A percentile compares a stretch with the other conserved stretches of the same genome.
These are phyloP conservation scores for Remersonia thermophila DNA, from an alignment of 2,329 filamentous ascomycete species.

Conservation along the genomic window DNA sequence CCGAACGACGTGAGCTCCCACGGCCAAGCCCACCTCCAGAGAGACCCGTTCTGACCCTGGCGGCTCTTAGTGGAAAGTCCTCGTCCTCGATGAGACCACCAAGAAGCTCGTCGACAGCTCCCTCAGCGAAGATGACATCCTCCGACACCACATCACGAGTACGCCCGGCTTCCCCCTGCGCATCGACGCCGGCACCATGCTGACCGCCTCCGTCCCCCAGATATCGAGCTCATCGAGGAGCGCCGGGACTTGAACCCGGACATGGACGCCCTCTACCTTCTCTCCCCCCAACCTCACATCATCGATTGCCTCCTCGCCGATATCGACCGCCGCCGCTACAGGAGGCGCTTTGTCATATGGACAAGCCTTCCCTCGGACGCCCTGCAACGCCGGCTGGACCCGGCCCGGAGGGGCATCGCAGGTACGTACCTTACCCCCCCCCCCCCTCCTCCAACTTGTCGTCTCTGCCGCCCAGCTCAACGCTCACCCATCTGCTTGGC, in stretches of 20 bases:
- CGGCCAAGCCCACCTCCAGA: background rate
- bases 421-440: too few relatives aligned
- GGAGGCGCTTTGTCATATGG: conserved; percentile 73
- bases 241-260: conserved; percentile 69
- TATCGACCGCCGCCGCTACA: conserved; percentile 73
- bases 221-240: conserved; percentile 90
- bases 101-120: conserved; percentile 82
- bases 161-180: conserved; percentile 19
- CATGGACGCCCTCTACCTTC: conserved; percentile 90
- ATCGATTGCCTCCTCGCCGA: conserved; percentile 92
- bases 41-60: conserved; percentile 2
- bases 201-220: conserved; percentile 32
- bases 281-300: conserved; percentile 75
- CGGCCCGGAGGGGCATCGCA: conserved; percentile 60
- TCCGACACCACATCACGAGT: conserved; percentile 95
- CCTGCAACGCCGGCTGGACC: conserved; percentile 62
- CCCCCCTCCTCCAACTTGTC: too few relatives aligned
- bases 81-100: conserved; percentile 76
- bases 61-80: conserved; percentile 76
- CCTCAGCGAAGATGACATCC: conserved; percentile 88
- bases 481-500: background rate
- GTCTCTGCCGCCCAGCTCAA: too few relatives aligned
- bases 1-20: conserved; percentile 57
- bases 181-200: conserved; percentile 4
- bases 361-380: conserved; percentile 59